Conservation (phyloP, 2,329 filamentous ascomycete species). For the Ophiosphaerella korrae region DNA sequence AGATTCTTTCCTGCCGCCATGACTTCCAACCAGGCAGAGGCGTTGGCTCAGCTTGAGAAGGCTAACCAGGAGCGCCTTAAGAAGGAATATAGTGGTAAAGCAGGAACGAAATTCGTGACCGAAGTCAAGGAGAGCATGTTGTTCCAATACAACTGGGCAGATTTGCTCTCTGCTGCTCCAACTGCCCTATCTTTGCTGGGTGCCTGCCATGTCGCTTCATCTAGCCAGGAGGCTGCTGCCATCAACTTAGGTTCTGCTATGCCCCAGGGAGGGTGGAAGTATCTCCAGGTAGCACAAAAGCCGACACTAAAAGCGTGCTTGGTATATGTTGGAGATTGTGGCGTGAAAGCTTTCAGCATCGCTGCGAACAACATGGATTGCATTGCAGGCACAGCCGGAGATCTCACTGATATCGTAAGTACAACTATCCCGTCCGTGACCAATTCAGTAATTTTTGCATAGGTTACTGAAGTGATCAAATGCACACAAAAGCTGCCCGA, state of each 20-base stretch:
- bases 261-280: not conserved
- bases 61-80: not conserved
- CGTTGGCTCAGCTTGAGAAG: too few species aligned
- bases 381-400: not conserved
- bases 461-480: too few species aligned
- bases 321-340: not conserved
- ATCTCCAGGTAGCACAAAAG: not conserved
- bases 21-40: too few species aligned
- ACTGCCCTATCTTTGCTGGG: not conserved
- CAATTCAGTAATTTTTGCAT: not conserved
- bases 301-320: not conserved
- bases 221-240: not conserved
- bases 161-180: not conserved
- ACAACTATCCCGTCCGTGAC: not conserved
- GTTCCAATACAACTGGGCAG: conserved; percentile 1
- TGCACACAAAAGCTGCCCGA: too few species aligned
- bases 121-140: not conserved
- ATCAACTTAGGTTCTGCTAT: not conserved
- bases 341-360: not conserved
- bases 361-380: not conserved
- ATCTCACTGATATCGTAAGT: not conserved
- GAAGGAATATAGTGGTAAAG: not conserved
- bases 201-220: not conserved
- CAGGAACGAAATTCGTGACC: not conserved
- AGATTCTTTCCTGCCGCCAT: too few species aligned